Conservation (phyloP, 352 stramenopile genomes). For the Phytophthora foliorum region DNA sequence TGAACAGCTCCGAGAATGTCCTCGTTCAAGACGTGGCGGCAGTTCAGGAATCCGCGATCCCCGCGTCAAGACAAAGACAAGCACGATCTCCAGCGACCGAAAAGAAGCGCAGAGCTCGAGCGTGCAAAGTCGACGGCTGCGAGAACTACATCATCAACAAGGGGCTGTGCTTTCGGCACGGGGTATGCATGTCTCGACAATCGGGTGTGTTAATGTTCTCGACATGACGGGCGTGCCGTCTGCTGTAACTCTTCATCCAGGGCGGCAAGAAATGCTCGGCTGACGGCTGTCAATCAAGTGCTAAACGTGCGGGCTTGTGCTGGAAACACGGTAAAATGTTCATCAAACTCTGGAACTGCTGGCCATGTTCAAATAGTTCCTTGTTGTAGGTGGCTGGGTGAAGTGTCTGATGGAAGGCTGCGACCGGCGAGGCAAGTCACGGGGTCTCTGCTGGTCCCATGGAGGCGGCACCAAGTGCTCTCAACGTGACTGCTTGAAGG, state of each 20-base stretch:
- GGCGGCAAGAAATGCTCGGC: slow-evolving; percentile 49
- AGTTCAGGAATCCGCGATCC: not conserved
- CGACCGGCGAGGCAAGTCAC: slow-evolving; percentile 46
- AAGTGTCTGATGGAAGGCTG: slow-evolving; percentile 54
- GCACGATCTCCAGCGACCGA: slow-evolving; percentile 10
- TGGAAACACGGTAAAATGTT: slow-evolving; percentile 45
- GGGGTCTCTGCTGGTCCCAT: slow-evolving; percentile 59
- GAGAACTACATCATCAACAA: slow-evolving; percentile 62
- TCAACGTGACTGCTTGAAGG: slow-evolving; percentile 33
- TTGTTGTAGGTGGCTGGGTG: slow-evolving; percentile 41
- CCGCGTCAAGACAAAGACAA: not conserved
- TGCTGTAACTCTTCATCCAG: slow-evolving; percentile 22
- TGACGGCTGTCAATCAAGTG: slow-evolving; percentile 43
- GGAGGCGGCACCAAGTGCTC: slow-evolving; percentile 51
- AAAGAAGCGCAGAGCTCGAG: slow-evolving; percentile 42
- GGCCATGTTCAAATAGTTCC: not conserved
- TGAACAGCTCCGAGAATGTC: slow-evolving; percentile 23
- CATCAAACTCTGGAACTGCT: not conserved
- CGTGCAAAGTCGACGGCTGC: slow-evolving; percentile 49
- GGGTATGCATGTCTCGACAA: slow-evolving; percentile 37
- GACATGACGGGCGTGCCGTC: not conserved
- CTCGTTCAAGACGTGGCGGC: not conserved
- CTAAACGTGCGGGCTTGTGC: slow-evolving; percentile 49
- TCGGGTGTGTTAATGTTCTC: slow-evolving; percentile 10
- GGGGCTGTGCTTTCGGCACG: slow-evolving; percentile 56